Evolutionary conservation across 768 basidiomycete genomes (phyloP).

Genomic region (Hypholoma fasciculare): DNA sequence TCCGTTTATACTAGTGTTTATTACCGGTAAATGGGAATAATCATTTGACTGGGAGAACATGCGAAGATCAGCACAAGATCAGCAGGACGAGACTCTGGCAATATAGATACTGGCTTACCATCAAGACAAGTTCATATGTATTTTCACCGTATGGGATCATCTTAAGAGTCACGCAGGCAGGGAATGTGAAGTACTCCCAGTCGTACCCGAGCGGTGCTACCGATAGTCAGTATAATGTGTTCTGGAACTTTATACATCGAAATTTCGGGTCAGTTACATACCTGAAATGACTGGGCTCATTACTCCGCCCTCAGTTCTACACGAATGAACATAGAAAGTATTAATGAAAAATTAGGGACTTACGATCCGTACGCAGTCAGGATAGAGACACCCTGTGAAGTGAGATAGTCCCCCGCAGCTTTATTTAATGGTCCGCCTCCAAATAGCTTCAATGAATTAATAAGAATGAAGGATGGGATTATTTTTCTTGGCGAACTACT

Average conservation of each 20-base stretch:
- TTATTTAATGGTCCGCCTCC: slow-evolving; percentile 12
- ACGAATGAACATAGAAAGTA: neutral
- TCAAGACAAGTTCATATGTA: slow-evolving; percentile 6
- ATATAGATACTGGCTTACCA: neutral
- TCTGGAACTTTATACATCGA: neutral
- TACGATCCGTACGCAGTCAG: slow-evolving; percentile 7
- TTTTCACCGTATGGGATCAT: slow-evolving; percentile 4
- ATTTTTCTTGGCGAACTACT: neutral
- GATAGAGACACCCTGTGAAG: slow-evolving; percentile 5
- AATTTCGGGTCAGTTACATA: neutral
- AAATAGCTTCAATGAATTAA: neutral
- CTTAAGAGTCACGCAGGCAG: neutral
- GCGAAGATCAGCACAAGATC: neutral
- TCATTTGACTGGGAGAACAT: neutral
- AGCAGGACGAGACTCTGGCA: too few species aligned
- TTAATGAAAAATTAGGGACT: neutral
- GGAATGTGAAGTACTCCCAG: slow-evolving; percentile 10
- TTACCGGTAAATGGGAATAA: neutral
- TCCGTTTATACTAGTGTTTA: slow-evolving; percentile 2
- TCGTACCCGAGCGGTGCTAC: neutral
- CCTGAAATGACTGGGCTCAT: slow-evolving; percentile 6
- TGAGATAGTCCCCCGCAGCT: slow-evolving; percentile 4
- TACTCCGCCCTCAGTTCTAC: slow-evolving; percentile 8
- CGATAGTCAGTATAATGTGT: too few species aligned
- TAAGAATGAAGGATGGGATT: neutral